These are phyloP conservation scores for Mycena pura DNA, from an alignment of 768 basidiomycete genomes.

Conservation along the genomic window DNA sequence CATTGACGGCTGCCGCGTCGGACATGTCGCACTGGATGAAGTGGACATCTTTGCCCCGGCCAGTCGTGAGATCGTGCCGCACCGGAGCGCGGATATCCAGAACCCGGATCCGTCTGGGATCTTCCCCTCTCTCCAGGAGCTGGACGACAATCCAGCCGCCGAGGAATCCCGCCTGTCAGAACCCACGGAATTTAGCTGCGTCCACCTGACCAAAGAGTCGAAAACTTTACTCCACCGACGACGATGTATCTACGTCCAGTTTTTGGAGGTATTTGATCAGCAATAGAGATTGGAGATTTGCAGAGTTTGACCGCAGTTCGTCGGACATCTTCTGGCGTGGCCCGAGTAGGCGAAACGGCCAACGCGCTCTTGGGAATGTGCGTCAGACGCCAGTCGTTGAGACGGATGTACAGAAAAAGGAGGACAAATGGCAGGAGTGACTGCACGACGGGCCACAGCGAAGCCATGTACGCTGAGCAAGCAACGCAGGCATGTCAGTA, in stretches of 20 bases:
- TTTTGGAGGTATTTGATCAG: slow-evolving; percentile 63
- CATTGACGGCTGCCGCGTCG: slow-evolving; percentile 56
- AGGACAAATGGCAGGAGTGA: slow-evolving; percentile 1
- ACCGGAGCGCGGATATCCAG: slow-evolving; percentile 70
- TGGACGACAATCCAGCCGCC: slow-evolving; percentile 82
- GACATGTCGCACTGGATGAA: slow-evolving; percentile 69
- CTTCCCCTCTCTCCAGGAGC: slow-evolving; percentile 73
- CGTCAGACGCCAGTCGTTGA: slow-evolving; percentile 64
- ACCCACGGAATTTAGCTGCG: slow-evolving; percentile 6
- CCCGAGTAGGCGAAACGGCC: slow-evolving; percentile 59
- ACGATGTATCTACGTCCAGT: slow-evolving; percentile 81
- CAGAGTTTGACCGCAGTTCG: slow-evolving; percentile 44
- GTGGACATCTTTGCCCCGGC: slow-evolving; percentile 56
- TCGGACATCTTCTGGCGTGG: slow-evolving; percentile 50
- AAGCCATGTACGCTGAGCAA: too few relatives aligned
- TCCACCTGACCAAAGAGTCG: slow-evolving; percentile 38
- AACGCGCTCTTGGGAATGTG: slow-evolving; percentile 54
- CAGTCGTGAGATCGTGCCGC: slow-evolving; percentile 61
- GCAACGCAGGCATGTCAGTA: too few relatives aligned
- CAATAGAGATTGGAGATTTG: slow-evolving; percentile 39
- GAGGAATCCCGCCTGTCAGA: slow-evolving; percentile 69
- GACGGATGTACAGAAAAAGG: slow-evolving; percentile 44
- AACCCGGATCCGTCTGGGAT: slow-evolving; percentile 67
- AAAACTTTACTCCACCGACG: slow-evolving; percentile 64
- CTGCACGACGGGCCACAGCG: neutral